A percentile compares a stretch with the other conserved stretches of the same genome.
Evolutionary conservation across 306 rosid species (phyloP).

Genomic region (Cajanus cajan): DNA sequence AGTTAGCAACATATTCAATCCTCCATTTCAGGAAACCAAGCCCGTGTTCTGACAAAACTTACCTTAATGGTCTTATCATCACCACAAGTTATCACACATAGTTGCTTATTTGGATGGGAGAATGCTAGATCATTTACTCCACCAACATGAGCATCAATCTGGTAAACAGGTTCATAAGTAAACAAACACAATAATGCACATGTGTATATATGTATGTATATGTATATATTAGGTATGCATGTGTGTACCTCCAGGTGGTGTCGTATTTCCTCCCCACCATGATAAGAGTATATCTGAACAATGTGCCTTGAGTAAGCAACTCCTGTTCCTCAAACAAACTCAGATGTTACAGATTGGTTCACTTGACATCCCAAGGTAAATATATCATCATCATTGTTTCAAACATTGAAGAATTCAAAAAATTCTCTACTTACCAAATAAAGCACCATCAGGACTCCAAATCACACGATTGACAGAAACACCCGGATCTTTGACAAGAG

Average conservation of each 20-base stretch:
- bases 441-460: slow-evolving; percentile 96
- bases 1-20: slow-evolving; percentile 25
- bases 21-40: slow-evolving; percentile 29
- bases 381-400: slow-evolving; percentile 12
- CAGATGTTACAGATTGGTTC: not conserved
- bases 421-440: slow-evolving; percentile 66
- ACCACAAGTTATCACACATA: slow-evolving; percentile 94
- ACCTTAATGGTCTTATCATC: slow-evolving; percentile 98
- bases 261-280: slow-evolving; percentile 66
- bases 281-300: slow-evolving; percentile 90
- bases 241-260: slow-evolving; percentile 80
- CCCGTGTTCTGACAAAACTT: slow-evolving; percentile 25
- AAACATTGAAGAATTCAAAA: slow-evolving; percentile 19
- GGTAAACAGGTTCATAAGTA: slow-evolving; percentile 21
- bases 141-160: slow-evolving; percentile 97
- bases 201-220: not conserved
- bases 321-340: slow-evolving; percentile 54
- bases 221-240: not conserved
- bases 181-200: not conserved
- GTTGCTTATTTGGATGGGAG: slow-evolving; percentile 95
- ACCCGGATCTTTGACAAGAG: slow-evolving; percentile 89
- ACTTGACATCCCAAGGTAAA: not conserved
- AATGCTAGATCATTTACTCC: slow-evolving; percentile 98
- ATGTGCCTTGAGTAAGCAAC: slow-evolving; percentile 96
- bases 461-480: slow-evolving; percentile 97